These are phyloP conservation scores for Danielia reshetovae DNA, from an alignment of 805 yeast genomes.

Conservation along the genomic window DNA sequence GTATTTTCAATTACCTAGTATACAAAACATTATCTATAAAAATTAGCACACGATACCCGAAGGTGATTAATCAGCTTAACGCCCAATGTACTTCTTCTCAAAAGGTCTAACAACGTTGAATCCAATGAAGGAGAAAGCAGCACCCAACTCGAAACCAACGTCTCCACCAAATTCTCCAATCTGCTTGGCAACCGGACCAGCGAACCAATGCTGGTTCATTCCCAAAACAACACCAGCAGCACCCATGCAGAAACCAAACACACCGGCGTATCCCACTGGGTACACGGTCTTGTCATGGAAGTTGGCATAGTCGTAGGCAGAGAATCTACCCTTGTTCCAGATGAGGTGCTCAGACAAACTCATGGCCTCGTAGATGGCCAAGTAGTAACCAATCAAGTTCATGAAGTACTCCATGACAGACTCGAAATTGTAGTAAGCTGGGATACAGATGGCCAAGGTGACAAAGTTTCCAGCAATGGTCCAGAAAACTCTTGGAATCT, in stretches of 20 bases:
- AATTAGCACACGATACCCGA: no score
- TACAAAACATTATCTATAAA: no score
- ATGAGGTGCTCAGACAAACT: conserved; percentile 78
- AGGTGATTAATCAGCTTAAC: no score
- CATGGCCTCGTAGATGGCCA: conserved; percentile 79
- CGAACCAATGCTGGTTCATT: conserved; percentile 83
- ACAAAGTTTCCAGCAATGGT: conserved; percentile 69
- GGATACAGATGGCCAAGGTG: conserved; percentile 83
- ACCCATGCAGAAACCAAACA: conserved; percentile 75
- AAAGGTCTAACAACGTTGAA: conserved; percentile 57
- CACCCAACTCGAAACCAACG: conserved; percentile 78
- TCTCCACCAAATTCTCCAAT: conserved; percentile 78
- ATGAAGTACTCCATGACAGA: conserved; percentile 78
- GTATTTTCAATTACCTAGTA: no score
- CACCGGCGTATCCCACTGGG: conserved; percentile 79
- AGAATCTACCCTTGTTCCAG: conserved; percentile 58
- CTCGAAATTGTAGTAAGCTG: conserved; percentile 75
- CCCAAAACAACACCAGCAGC: conserved; percentile 83
- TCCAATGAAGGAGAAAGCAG: conserved; percentile 60
- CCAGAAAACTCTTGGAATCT: conserved; percentile 82
- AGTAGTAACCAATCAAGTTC: conserved; percentile 88
- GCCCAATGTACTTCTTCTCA: conserved; percentile 62
- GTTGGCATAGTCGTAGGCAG: conserved; percentile 59
- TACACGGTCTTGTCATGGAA: conserved; percentile 55
- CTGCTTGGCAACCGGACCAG: conserved; percentile 58